phyloP scores from a whole-genome alignment of 345 rosid species.

The Gossypioides kirkii region DNA sequence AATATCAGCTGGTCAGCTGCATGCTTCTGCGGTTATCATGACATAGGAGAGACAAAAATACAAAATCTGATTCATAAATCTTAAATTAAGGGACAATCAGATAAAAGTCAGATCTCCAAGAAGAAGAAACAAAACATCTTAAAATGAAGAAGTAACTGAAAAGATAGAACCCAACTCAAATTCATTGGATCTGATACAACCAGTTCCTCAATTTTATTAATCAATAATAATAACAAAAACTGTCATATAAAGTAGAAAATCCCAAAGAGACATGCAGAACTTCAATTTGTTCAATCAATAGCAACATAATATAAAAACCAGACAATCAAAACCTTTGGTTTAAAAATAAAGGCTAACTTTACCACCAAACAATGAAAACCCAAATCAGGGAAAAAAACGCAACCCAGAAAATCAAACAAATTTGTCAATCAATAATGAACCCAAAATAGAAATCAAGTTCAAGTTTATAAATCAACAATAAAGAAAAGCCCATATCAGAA shows the following conservation, averaged over 20 bases:
- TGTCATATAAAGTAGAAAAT: background rate
- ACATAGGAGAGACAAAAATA: background rate
- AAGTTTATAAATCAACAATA: background rate
- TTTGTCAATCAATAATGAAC: background rate
- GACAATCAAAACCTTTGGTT: background rate
- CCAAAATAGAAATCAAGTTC: background rate
- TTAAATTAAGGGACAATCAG: background rate
- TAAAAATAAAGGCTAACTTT: background rate
- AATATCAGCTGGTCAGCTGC: background rate
- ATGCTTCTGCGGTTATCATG: background rate
- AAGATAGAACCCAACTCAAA: background rate
- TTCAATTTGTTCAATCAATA: background rate
- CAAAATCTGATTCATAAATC: slow-evolving; percentile 6
- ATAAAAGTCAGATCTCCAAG: slow-evolving; percentile 3
- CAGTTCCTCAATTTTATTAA: background rate
- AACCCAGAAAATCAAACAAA: background rate
- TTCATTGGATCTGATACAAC: slow-evolving; percentile 19
- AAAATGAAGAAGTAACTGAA: background rate
- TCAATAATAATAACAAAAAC: background rate
- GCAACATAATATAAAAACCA: background rate
- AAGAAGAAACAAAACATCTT: background rate
- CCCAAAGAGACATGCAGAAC: background rate
- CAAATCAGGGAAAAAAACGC: background rate
- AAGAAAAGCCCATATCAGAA: background rate
- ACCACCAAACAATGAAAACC: background rate